These are phyloP conservation scores for Lasiodiplodia theobromae DNA, from an alignment of 2,329 filamentous ascomycete genomes.

Conservation along the genomic window DNA sequence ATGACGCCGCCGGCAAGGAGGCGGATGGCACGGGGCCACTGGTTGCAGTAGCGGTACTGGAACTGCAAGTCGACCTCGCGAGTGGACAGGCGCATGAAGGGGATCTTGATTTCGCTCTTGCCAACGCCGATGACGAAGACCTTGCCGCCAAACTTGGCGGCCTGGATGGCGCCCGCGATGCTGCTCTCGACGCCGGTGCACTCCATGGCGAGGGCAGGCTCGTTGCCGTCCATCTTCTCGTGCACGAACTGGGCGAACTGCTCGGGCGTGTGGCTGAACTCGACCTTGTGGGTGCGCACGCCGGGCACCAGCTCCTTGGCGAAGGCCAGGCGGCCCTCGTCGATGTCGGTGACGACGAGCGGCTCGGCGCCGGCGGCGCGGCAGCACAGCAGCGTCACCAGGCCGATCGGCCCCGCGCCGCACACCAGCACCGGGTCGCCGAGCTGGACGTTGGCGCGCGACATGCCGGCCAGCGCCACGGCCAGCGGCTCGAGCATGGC, in stretches of 20 bases:
- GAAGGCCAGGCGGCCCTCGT: conserved; percentile 82
- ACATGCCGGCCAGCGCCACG: conserved; percentile 87
- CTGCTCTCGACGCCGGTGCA: conserved; percentile 95
- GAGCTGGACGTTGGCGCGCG: conserved; percentile 79
- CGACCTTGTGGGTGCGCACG: conserved; percentile 81
- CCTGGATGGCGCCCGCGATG: conserved; percentile 85
- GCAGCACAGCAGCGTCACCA: conserved; percentile 85
- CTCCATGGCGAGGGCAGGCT: conserved; percentile 84
- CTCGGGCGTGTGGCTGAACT: conserved; percentile 68
- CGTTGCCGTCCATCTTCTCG: conserved; percentile 74
- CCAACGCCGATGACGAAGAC: conserved; percentile 97
- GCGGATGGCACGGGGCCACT: conserved; percentile 92
- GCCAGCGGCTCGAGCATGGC: conserved; percentile 89
- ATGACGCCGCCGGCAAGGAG: conserved; percentile 85
- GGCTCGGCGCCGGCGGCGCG: conserved; percentile 88
- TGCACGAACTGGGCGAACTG: conserved; percentile 75
- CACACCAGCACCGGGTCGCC: conserved; percentile 90
- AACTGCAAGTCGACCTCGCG: conserved; percentile 94
- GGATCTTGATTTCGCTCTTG: conserved; percentile 92
- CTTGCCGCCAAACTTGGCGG: conserved; percentile 92
- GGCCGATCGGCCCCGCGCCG: conserved; percentile 91
- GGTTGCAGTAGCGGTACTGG: conserved; percentile 96
- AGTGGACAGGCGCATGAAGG: conserved; percentile 91
- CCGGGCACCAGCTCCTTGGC: conserved; percentile 83
- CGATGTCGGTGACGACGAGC: conserved; percentile 93